These are phyloP conservation scores for Ricinus communis DNA, from an alignment of 345 rosid genomes.

Conservation along the genomic window DNA sequence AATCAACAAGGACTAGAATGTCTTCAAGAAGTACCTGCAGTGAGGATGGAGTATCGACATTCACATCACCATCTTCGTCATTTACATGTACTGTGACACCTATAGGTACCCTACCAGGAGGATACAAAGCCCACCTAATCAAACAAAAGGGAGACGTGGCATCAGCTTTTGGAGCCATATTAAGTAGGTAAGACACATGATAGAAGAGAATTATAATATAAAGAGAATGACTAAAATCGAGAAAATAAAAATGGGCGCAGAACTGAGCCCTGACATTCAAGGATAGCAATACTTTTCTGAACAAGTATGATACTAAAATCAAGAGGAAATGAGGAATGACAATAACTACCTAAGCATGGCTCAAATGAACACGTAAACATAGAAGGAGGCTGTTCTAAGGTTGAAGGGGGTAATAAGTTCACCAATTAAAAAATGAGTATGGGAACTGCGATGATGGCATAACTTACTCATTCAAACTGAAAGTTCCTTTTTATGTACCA, in stretches of 20 bases:
- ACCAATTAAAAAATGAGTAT: neutral
- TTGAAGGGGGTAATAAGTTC: neutral
- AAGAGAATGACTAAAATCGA: neutral
- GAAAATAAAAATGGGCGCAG: neutral
- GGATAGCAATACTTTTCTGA: neutral
- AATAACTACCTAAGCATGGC: neutral
- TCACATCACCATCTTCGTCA: slow-evolving; percentile 94
- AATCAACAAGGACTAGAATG: slow-evolving; percentile 13
- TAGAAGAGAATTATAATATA: neutral
- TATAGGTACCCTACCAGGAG: slow-evolving; percentile 95
- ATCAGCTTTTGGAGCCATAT: slow-evolving; percentile 10
- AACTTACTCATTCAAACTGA: neutral
- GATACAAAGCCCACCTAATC: slow-evolving; percentile 95
- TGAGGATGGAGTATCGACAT: slow-evolving; percentile 83
- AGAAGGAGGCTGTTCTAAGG: neutral
- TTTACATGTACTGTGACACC: slow-evolving; percentile 96
- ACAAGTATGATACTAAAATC: neutral
- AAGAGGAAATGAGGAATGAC: neutral
- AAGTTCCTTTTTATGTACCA: neutral
- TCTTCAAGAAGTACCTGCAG: slow-evolving; percentile 61
- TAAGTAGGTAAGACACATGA: neutral
- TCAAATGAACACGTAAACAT: neutral
- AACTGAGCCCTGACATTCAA: neutral
- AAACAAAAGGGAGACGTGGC: slow-evolving; percentile 20
- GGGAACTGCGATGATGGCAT: neutral